phyloP scores from a whole-genome alignment of 495 filamentous ascomycete species.

The Paragyromitra xinjiangensis region DNA sequence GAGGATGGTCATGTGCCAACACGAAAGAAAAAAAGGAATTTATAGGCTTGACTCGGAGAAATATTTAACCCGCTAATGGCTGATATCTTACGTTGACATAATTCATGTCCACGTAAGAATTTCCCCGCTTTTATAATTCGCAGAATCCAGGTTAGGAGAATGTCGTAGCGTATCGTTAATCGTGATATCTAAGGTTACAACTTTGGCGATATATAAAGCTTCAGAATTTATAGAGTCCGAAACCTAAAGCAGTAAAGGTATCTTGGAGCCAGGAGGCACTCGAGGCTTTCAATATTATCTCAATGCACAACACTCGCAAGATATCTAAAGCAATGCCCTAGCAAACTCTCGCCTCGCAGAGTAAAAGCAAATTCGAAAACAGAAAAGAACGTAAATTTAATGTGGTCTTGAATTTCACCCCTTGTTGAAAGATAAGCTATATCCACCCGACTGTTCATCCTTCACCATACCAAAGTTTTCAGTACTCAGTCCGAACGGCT shows the following conservation, averaged over 20 bases:
- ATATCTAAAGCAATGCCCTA: neutral
- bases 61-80: conserved; percentile 1
- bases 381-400: neutral
- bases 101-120: neutral
- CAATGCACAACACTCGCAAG: neutral
- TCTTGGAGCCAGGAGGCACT: neutral
- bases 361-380: neutral
- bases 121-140: neutral
- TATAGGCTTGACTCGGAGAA: neutral
- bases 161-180: neutral
- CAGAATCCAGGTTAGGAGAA: neutral
- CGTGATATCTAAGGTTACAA: neutral
- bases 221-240: neutral
- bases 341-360: neutral
- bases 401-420: conserved; percentile 34
- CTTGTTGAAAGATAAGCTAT: conserved; percentile 85
- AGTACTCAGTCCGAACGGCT: conserved; percentile 90
- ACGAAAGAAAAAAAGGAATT: neutral
- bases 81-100: neutral
- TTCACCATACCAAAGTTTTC: conserved; percentile 93
- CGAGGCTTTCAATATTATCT: conserved; percentile 4
- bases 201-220: neutral
- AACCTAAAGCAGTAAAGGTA: neutral
- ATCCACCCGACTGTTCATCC: conserved; percentile 87
- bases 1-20: neutral